phyloP scores from a whole-genome alignment of 495 filamentous ascomycete species.

The Podospora sp. region DNA sequence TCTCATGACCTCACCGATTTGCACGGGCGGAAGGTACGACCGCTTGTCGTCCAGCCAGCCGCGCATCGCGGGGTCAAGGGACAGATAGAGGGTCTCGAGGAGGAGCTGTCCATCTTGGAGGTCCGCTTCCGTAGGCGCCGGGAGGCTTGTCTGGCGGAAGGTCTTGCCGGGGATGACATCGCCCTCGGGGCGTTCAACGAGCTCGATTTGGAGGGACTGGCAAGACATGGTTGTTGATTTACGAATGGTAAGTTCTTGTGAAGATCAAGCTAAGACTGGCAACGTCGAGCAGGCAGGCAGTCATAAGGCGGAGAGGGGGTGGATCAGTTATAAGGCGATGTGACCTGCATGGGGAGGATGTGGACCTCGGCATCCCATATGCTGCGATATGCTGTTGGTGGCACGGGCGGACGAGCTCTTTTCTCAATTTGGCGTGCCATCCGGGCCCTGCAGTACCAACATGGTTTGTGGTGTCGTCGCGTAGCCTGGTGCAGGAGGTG shows the following conservation, averaged over 20 bases:
- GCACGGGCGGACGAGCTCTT: neutral
- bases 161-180: conserved; percentile 51
- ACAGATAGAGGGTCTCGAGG: conserved; percentile 67
- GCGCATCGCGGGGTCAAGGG: conserved; percentile 82
- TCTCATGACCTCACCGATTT: conserved; percentile 69
- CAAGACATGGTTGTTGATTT: conserved; percentile 34
- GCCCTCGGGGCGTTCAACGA: conserved; percentile 53
- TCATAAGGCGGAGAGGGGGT: neutral
- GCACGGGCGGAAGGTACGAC: conserved; percentile 69
- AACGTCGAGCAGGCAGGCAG: neutral
- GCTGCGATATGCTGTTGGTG: neutral
- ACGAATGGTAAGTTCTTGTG: neutral
- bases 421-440: neutral
- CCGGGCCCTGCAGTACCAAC: neutral
- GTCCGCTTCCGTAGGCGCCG: conserved; percentile 48
- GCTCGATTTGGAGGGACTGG: conserved; percentile 50
- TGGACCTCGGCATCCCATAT: neutral
- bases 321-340: neutral
- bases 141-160: conserved; percentile 54
- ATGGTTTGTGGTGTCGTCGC: too few species aligned
- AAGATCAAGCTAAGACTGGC: neutral
- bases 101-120: conserved; percentile 64
- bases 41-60: conserved; percentile 70
- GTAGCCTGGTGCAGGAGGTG: too few species aligned
- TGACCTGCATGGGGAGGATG: neutral